Base-by-base conservation (phyloP, 805 yeast genomes). In the Candida suzukii region DNA sequence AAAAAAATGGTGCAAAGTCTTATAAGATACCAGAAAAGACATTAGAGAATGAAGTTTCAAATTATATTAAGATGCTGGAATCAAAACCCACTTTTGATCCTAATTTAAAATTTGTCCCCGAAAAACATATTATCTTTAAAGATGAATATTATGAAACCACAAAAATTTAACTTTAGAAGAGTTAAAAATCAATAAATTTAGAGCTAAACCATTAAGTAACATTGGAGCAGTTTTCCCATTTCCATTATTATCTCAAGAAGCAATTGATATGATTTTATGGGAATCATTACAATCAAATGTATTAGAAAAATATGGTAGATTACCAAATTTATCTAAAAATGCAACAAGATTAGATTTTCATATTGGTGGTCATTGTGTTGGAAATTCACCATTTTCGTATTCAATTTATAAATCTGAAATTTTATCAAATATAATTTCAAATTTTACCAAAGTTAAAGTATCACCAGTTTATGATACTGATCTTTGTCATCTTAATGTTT, bases 191-290 rank as follows among this genome's bases (percentile, higher is more conserved):
- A 49, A 47, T 30, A 60, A 57, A 44, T 57, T 61, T 12, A 57
- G 60, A 35, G 46, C 50, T 10, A 43, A 49, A 14, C 57, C 64
- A 12, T 48, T 63, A 20, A 51, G 58, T 14, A 61, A 64, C 18
- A 54, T 64, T 44, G 72, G 50, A 7, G 80, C 76, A 18, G 63
- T 73, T 36, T 78, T 69, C 43, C 80, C 83, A 2, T 77, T 77
- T 55, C 80, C 80, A 8, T 56, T 77, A 31, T 71, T 77, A 55
- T 71, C 80, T 1, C 71, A 71, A 35, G 82, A 77, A 49, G 82
- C 82, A 3, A 63, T 75, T 40, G 68, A 68, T 32, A 70, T 77
- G 49, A 68, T 77, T 73, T 66, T 72, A 47, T 68, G 70, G 56
- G 82, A 77, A 51, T 53, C 73, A 18, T 61, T 76, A 48, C 53